These are phyloP conservation scores for Arthrobotrys entomopaga DNA, from an alignment of 2,329 filamentous ascomycete genomes.

Conservation along the genomic window DNA sequence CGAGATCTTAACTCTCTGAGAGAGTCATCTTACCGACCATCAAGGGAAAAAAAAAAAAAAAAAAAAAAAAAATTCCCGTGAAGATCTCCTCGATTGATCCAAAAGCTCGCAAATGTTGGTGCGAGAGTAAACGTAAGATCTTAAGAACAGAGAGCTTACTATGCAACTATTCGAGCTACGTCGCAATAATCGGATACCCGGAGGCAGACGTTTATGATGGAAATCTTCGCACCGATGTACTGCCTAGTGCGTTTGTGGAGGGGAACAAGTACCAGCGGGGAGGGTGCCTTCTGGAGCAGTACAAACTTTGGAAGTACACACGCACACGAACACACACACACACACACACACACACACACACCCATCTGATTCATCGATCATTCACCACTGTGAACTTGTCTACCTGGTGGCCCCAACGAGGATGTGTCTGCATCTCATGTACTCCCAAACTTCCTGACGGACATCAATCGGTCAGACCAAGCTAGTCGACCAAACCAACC, in stretches of 20 bases:
- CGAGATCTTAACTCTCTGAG: background rate
- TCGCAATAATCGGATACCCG: slow-evolving; percentile 54
- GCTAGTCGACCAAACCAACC: too few relatives aligned
- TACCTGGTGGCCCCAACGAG: slow-evolving; percentile 26
- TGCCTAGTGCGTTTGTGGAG: slow-evolving; percentile 34
- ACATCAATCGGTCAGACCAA: slow-evolving; percentile 27
- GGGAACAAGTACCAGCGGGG: slow-evolving; percentile 24
- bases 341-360: too few relatives aligned
- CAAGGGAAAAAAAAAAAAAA: slow-evolving; percentile 13
- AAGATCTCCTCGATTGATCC: slow-evolving; percentile 33
- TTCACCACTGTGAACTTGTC: slow-evolving; percentile 3
- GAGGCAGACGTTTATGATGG: slow-evolving; percentile 35
- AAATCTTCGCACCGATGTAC: slow-evolving; percentile 25
- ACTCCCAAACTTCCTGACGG: slow-evolving; percentile 9
- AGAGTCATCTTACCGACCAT: background rate
- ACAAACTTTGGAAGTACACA: slow-evolving; percentile 53
- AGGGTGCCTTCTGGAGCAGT: slow-evolving; percentile 52
- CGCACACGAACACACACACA: too few relatives aligned
- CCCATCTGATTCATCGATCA: background rate
- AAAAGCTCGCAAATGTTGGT: background rate
- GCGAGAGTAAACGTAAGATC: too few relatives aligned
- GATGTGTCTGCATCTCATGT: slow-evolving; percentile 33
- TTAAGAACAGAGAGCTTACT: too few relatives aligned
- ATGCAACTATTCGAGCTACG: slow-evolving; percentile 29
- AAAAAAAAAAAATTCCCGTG: slow-evolving; percentile 20